Conservation (phyloP, 2,329 filamentous ascomycete species). For the Grosmannia clavigera region DNA sequence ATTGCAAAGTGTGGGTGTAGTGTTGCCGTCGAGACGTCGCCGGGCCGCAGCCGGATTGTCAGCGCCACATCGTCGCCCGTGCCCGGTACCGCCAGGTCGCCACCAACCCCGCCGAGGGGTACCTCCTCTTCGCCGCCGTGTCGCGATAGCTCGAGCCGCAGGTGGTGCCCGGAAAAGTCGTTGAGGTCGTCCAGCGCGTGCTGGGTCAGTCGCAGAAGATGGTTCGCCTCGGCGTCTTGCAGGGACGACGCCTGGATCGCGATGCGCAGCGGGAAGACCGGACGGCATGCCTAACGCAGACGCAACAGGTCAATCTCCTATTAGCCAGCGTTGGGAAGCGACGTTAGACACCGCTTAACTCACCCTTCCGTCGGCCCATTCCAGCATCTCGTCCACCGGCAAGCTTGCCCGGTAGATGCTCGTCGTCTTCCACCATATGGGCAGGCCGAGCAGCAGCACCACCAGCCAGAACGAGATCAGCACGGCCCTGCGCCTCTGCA, state of each 20-base stretch:
- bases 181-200: constrained; percentile 77
- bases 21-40: constrained; percentile 45
- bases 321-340: constrained; percentile 2
- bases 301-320: neutral
- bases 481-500: constrained; percentile 58
- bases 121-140: constrained; percentile 7
- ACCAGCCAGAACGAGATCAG: constrained; percentile 86
- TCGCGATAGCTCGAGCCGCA: constrained; percentile 50
- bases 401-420: constrained; percentile 79
- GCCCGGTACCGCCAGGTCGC: constrained; percentile 17
- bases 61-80: constrained; percentile 43
- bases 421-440: constrained; percentile 94
- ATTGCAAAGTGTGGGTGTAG: constrained; percentile 58
- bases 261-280: constrained; percentile 78
- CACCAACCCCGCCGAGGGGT: constrained; percentile 18
- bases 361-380: constrained; percentile 87
- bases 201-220: constrained; percentile 69
- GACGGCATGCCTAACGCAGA: constrained; percentile 58
- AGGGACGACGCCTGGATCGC: constrained; percentile 59
- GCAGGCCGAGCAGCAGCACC: constrained; percentile 70
- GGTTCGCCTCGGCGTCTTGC: constrained; percentile 53
- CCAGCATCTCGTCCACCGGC: constrained; percentile 73
- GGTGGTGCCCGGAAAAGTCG: constrained; percentile 72
- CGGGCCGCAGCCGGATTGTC: constrained; percentile 56
- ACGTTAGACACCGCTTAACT: constrained; percentile 8